Evolutionary conservation across 495 filamentous ascomycete species (phyloP), one percentile per base, ranked within the genome.

Genomic region (Apiosordaria backusii): DNA sequence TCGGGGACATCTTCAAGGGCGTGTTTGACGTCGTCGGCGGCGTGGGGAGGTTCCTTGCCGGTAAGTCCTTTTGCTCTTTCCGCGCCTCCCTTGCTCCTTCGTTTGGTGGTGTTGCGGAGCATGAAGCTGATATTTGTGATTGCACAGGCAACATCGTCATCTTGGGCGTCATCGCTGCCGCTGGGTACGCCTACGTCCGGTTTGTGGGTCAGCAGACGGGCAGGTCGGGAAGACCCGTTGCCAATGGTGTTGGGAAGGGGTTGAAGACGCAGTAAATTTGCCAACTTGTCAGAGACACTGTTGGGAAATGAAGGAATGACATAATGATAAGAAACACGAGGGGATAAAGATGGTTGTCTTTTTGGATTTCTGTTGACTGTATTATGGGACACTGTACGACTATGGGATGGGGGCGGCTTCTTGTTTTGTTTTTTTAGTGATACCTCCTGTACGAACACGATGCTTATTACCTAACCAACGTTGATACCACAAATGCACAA

Each of bases 1-100:
- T 72, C 29, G 69, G 58, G 9, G 73, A 74, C 15, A 19, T 77
- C 35, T 67, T 72, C 54, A 35, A 63, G 45, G 76, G 76, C 21
- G 67, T 78, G 29, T 58, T 77, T 16, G 74, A 78, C 22, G 60
- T 77, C 0, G 68, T 68, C 3, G 72, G 75, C 7, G 76, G 76
- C 0, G 61, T 78, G 13, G 74, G 75, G 22, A 73, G 68, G 65
- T 76, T 78, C 61, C 63, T 78, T 26, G 60, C 71, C 26, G 74
- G 76, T 78, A 64, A 9, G 74, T 70, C 10, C 9, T 54, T 57
- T 21, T 26, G 50, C 18, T n/a, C 21, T 25, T 19, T 59, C 50
- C 61, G 1, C 57, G 10, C 27, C 50, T 35, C 58, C 54, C 23
- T 25, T 24, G 24, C 0, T 1, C 35, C 18, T 45, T 16, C 16